These are phyloP conservation scores for Cerioporus squamosus DNA, from an alignment of 1,284 basidiomycete species.

Conservation along the genomic window DNA sequence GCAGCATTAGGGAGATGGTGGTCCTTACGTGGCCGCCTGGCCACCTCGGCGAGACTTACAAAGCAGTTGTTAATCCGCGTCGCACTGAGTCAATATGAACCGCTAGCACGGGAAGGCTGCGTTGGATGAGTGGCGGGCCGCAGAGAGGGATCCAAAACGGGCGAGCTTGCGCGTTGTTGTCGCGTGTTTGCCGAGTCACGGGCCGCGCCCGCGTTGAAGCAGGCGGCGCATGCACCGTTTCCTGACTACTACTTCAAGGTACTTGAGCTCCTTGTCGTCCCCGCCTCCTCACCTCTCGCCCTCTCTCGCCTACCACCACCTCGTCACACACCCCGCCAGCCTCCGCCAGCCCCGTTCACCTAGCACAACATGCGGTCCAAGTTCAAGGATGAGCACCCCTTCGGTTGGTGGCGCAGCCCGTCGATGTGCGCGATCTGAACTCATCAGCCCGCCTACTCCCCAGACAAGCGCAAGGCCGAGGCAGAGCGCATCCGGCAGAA, in stretches of 20 bases:
- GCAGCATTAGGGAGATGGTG: no score
- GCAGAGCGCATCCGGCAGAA: conserved; percentile 98
- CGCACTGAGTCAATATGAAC: no score
- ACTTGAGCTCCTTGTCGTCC: conserved; percentile 28
- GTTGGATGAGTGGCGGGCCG: neutral
- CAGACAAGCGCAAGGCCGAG: conserved; percentile 99
- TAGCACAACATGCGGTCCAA: conserved; percentile 84
- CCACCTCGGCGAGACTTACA: no score
- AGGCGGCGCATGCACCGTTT: conserved; percentile 27
- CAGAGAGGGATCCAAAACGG: conserved; percentile 22
- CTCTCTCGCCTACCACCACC: conserved; percentile 7
- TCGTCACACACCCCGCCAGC: neutral
- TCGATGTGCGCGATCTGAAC: conserved; percentile 28
- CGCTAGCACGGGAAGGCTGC: no score
- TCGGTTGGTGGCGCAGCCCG: conserved; percentile 66
- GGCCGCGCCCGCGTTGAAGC: conserved; percentile 28
- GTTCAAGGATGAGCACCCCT: conserved; percentile 99
- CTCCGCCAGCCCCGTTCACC: neutral
- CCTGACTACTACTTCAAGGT: no score
- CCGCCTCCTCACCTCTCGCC: conserved; percentile 15
- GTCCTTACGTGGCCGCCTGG: no score
- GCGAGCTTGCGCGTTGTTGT: conserved; percentile 35
- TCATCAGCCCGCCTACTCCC: conserved; percentile 29
- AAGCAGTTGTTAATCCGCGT: no score
- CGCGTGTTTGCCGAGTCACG: conserved; percentile 39